Evolutionary conservation across 495 filamentous ascomycete species (phyloP), one percentile per base, ranked within the genome.

Genomic region (Penicillium parvum): DNA sequence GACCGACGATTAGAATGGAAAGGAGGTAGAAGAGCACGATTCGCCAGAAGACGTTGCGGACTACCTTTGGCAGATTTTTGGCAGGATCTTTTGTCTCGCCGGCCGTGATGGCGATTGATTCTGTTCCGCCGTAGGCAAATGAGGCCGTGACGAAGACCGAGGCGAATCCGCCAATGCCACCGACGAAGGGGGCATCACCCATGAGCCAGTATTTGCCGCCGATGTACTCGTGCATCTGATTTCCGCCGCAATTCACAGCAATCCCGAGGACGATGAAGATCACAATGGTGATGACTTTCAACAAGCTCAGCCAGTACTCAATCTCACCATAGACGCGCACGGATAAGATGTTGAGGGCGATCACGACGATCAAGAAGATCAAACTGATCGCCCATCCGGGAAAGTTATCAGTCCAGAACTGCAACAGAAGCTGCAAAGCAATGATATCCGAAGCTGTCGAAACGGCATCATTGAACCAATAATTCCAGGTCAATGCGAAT

Each of bases 381-480:
- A 78, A 50, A 47, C 68, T 74, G 28, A 69, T 66, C 0, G 62
- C 73, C 71, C 72, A 76, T 0, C 71, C 69, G 0, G 73, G 73
- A 33, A 76, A 71, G 51, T 69, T 68, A 22, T 75, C 66, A 0
- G 69, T 70, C 74, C 75, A 79, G 44, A 67, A 77, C 37, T 75
- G 47, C 47, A 79, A 55, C 12, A 79, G 45, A 6, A 79, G 53
- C 45, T 79, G 76, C 19, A 78, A 50, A 1, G 76, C 74, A 32
- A 78, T 69, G 20, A 79, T 53, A 65, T 79, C 74, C 4, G 74
- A 66, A 5, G 74, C 75, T 4, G 72, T 77, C 3, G 72, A 75
- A 7, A 76, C 70, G 3, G 75, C 75, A 65, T 78, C 76, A 56
- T 80, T 79, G 36, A 77, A 75, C 74, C 75, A 79, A 53, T 80